Conservation (phyloP, 1,139 yeast species). For the Sugiyamaella castrensis region DNA sequence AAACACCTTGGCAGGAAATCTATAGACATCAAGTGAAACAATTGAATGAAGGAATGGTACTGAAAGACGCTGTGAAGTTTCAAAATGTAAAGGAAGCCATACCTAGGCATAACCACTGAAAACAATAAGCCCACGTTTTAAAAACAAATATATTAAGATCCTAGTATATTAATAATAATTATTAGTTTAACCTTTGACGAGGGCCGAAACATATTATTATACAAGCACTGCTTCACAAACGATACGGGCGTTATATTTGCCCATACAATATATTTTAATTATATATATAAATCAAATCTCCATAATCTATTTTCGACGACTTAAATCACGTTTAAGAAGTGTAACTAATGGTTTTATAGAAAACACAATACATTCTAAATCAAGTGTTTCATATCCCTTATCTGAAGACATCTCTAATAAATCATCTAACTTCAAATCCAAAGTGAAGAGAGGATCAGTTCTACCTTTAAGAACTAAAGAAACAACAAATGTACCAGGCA, state of each 20-base stretch:
- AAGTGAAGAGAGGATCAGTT: constrained; percentile 31
- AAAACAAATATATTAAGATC: too few relatives aligned
- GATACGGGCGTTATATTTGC: too few relatives aligned
- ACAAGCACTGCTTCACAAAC: too few relatives aligned
- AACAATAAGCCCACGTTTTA: too few relatives aligned
- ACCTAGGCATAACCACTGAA: constrained; percentile 22
- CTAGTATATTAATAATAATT: too few relatives aligned
- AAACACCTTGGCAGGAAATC: constrained; percentile 33
- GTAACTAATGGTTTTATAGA: constrained; percentile 29
- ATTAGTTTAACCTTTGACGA: too few relatives aligned
- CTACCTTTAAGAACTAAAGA: constrained; percentile 37
- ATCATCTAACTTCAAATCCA: constrained; percentile 40
- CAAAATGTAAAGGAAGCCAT: constrained; percentile 19
- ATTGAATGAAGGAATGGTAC: constrained; percentile 29
- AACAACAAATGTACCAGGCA: constrained; percentile 40
- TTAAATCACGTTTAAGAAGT: constrained; percentile 28
- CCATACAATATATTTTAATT: too few relatives aligned
- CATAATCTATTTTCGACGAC: neutral
- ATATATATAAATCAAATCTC: too few relatives aligned
- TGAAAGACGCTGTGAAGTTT: constrained; percentile 28
- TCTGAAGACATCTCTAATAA: constrained; percentile 36
- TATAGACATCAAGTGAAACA: constrained; percentile 28
- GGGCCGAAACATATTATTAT: too few relatives aligned
- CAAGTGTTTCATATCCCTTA: constrained; percentile 31
- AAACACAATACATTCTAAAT: constrained; percentile 36